Evolutionary conservation across 2,329 filamentous ascomycete species (phyloP).

Genomic region (Drechslera avenae): DNA sequence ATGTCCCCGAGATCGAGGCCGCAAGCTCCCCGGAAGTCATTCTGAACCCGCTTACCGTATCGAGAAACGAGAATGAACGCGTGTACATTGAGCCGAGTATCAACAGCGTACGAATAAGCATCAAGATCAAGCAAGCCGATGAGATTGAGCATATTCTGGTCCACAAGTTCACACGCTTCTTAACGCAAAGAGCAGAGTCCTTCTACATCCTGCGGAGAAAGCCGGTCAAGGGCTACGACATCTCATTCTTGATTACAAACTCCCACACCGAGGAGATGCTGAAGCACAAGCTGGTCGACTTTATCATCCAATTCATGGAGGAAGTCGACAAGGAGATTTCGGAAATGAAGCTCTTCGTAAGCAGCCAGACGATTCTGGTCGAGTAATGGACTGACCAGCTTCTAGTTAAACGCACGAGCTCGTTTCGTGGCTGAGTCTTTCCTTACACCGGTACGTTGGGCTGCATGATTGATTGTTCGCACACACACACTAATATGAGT

Average conservation of each 20-base stretch:
- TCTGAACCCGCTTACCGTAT: constrained; percentile 85
- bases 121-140: constrained; percentile 99
- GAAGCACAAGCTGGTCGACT: constrained; percentile 98
- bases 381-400: constrained; percentile 36
- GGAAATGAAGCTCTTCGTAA: constrained; percentile 99
- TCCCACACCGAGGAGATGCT: constrained; percentile 98
- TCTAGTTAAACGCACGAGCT: constrained; percentile 89
- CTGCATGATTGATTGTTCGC: too few species aligned
- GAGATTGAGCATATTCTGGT: constrained; percentile 98
- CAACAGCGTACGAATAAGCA: constrained; percentile 96
- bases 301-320: constrained; percentile 99
- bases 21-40: constrained; percentile 91
- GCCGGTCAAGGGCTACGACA: constrained; percentile 97
- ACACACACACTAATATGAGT: constrained; percentile 10
- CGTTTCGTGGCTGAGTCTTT: constrained; percentile 99
- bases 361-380: constrained; percentile 18
- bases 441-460: constrained; percentile 76
- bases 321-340: constrained; percentile 99
- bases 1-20: constrained; percentile 96
- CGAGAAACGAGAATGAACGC: constrained; percentile 95
- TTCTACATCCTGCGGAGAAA: constrained; percentile 97
- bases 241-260: constrained; percentile 98
- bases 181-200: constrained; percentile 93
- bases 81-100: constrained; percentile 95
- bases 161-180: constrained; percentile 96